Conservation (phyloP, 2,329 filamentous ascomycete species). For the Cladobotryum mycophilum region DNA sequence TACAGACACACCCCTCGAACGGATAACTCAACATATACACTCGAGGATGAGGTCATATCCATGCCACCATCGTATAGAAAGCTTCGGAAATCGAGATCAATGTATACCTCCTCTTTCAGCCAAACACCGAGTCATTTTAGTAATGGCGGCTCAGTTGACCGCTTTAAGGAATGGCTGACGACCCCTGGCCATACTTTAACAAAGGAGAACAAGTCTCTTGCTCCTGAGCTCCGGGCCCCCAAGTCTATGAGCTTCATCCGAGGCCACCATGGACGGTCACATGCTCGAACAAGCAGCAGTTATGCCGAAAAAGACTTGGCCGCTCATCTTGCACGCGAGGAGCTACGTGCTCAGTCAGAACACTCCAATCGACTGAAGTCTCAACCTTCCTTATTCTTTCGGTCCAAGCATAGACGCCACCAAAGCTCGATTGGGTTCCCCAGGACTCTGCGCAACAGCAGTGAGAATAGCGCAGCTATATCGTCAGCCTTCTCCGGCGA, state of each 20-base stretch:
- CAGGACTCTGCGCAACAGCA: constrained; percentile 45
- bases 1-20: constrained; percentile 16
- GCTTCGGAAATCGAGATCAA: constrained; percentile 50
- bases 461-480: constrained; percentile 32
- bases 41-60: constrained; percentile 43
- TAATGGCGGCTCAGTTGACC: constrained; percentile 9
- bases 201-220: constrained; percentile 25
- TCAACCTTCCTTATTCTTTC: constrained; percentile 40
- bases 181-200: constrained; percentile 6
- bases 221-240: constrained; percentile 34
- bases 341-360: constrained; percentile 28
- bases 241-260: constrained; percentile 51
- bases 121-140: constrained; percentile 11
- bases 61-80: constrained; percentile 42
- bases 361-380: constrained; percentile 30
- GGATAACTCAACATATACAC: constrained; percentile 39
- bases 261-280: constrained; percentile 23
- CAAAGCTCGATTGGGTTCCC: constrained; percentile 34
- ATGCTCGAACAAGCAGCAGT: constrained; percentile 13
- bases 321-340: constrained; percentile 30
- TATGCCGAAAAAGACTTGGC: constrained; percentile 27
- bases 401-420: constrained; percentile 29
- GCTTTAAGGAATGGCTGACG: constrained; percentile 7
- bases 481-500: constrained; percentile 25
- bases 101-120: constrained; percentile 36